phyloP scores from a whole-genome alignment of 2,329 filamentous ascomycete species.

The Ophiocordyceps sinensis region DNA sequence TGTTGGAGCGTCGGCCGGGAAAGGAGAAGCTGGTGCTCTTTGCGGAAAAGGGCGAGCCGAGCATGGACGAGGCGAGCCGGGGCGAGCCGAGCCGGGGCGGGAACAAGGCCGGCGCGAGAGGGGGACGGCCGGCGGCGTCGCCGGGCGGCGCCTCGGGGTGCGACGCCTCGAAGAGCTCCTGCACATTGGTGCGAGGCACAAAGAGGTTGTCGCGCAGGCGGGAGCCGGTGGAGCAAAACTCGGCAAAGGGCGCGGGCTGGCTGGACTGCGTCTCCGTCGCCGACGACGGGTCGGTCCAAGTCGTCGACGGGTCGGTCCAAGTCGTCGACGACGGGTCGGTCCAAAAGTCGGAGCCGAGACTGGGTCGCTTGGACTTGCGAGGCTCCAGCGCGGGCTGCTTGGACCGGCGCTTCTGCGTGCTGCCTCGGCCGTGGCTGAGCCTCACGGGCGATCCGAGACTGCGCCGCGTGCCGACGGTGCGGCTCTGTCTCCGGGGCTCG shows the following conservation, averaged over 20 bases:
- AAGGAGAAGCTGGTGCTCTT: constrained; percentile 41
- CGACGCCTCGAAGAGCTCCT: constrained; percentile 23
- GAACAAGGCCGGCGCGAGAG: constrained; percentile 13
- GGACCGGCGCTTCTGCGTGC: constrained; percentile 40
- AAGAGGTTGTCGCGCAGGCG: constrained; percentile 22
- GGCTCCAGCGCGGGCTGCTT: constrained; percentile 31
- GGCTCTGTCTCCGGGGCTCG: constrained; percentile 26
- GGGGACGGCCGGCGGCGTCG: background rate
- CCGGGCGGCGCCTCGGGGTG: constrained; percentile 5
- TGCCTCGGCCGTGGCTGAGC: constrained; percentile 33
- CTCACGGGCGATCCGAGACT: constrained; percentile 38
- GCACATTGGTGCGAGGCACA: constrained; percentile 26
- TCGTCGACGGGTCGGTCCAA: no score
- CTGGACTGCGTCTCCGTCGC: constrained; percentile 7
- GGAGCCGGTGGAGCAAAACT: constrained; percentile 19
- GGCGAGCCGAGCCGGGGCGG: no score
- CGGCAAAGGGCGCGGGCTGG: constrained; percentile 9
- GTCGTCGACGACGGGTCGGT: constrained; percentile 32
- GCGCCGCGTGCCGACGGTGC: constrained; percentile 34
- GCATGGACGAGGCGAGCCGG: no score
- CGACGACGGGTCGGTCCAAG: no score
- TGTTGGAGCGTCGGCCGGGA: constrained; percentile 39
- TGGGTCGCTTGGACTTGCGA: constrained; percentile 35
- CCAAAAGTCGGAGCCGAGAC: constrained; percentile 40
- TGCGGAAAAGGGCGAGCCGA: constrained; percentile 45